Evolutionary conservation across 305 asterid genomes (phyloP).

Genomic region (Plantago coronopus): DNA sequence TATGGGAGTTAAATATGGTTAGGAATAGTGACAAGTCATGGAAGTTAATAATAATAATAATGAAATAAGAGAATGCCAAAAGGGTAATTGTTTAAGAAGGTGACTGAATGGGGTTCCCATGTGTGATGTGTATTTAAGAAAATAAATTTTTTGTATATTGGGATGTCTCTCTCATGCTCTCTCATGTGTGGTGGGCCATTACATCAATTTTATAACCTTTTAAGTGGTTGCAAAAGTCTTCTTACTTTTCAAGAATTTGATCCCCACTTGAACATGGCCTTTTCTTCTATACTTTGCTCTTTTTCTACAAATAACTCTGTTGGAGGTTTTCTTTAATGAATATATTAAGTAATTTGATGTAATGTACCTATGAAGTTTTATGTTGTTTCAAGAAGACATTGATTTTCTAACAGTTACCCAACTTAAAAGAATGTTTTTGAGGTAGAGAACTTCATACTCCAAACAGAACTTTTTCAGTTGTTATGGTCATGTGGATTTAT

Average conservation of each 20-base stretch:
- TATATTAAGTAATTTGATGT: no score
- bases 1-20: not conserved
- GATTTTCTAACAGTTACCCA: no score
- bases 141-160: conserved; percentile 21
- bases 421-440: no score
- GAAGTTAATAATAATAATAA: conserved; percentile 20
- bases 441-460: no score
- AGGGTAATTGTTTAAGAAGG: conserved; percentile 19
- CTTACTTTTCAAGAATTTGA: conserved; percentile 17
- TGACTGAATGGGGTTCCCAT: conserved; percentile 21
- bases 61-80: no score
- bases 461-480: no score
- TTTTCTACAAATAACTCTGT: no score
- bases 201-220: conserved; percentile 19
- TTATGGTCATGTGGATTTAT: no score
- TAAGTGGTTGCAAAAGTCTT: conserved; percentile 32
- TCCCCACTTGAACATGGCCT: conserved; percentile 19
- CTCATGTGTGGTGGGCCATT: conserved; percentile 30
- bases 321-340: no score
- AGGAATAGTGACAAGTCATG: conserved; percentile 18
- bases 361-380: no score
- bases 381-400: no score
- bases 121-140: conserved; percentile 27
- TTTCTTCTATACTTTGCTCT: not conserved
- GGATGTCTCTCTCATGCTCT: conserved; percentile 19